phyloP scores from a whole-genome alignment of 2,329 filamentous ascomycete genomes.

The Ophiostoma sp. region DNA sequence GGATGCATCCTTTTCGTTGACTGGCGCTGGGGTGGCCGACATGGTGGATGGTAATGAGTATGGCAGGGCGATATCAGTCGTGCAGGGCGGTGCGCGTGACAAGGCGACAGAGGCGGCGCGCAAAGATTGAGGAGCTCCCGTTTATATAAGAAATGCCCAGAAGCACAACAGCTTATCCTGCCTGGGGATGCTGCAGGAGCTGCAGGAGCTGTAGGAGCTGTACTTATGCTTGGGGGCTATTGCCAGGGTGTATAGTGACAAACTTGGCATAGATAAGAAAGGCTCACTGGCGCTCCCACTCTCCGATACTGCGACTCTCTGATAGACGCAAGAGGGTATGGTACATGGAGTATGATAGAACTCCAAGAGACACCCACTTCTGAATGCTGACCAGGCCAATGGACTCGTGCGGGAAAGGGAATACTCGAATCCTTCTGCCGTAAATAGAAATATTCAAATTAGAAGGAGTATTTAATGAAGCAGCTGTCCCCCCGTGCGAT shows the following conservation, averaged over 20 bases:
- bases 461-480: not conserved
- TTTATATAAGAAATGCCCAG: not conserved
- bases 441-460: not conserved
- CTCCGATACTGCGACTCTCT: conserved; percentile 3
- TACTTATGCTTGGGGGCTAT: not conserved
- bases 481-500: not conserved
- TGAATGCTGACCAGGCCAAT: not conserved
- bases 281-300: not conserved
- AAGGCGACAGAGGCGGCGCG: not conserved
- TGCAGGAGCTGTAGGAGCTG: not conserved
- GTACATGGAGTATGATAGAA: not conserved
- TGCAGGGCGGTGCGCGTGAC: not conserved
- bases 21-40: not conserved
- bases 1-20: not conserved
- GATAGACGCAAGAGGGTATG: not conserved
- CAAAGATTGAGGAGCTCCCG: not conserved
- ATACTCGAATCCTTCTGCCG: not conserved
- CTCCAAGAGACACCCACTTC: not conserved
- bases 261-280: conserved; percentile 12
- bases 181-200: not conserved
- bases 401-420: not conserved
- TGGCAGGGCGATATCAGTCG: not conserved
- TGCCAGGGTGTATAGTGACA: not conserved
- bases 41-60: not conserved
- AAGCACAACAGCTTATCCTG: not conserved